Evolutionary conservation across 352 stramenopile genomes (phyloP), one percentile per base, ranked within the genome.

Genomic region (Ophiocytium majus): DNA sequence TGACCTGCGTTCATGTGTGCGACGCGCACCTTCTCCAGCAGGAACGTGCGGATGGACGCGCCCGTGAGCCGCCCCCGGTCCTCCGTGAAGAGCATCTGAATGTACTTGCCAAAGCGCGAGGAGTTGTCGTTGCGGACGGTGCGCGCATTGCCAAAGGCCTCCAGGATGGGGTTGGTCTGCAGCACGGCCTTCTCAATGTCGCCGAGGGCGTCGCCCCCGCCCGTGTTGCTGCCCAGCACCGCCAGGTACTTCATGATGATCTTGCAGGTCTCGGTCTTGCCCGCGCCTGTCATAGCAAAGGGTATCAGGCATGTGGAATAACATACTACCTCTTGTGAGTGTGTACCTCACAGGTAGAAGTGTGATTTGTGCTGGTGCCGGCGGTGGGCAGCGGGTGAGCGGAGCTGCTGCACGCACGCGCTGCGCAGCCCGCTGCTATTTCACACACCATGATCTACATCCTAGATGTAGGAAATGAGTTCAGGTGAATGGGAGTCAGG

Each of bases 211-310:
- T 81, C 83, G 28, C 71, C 80, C 66, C 86, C 79, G 0, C 85
- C 81, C 19, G 81, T 87, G 63, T 80, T 84, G 81, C 78, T 86
- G 28, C 85, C 85, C 10, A 88, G 78, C 28, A 88, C 79, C 35
- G 92, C 94, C 1, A 95, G 86, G 83, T 95, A 95, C 10, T 93
- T 90, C 93, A 95, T 95, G 84, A 95, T 92, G 90, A 95, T 94
- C 90, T 99, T 99, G 43, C 95, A 98, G 10, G 96, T 98, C 91
- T 99, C 97, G 1, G 96, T 99, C 91, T 99, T 99, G 43, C 93
- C 93, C 28, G 93, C 93, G 1, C 85, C 85, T 78, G n/a, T n/a
- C n/a, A n/a, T n/a, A n/a, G n/a, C n/a, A n/a, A n/a, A n/a, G n/a
- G n/a, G n/a, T n/a, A n/a, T n/a, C n/a, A n/a, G n/a, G n/a, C n/a